These are phyloP conservation scores for Aspergillaceae sp. DNA, from an alignment of 2,329 filamentous ascomycete genomes.

Conservation along the genomic window DNA sequence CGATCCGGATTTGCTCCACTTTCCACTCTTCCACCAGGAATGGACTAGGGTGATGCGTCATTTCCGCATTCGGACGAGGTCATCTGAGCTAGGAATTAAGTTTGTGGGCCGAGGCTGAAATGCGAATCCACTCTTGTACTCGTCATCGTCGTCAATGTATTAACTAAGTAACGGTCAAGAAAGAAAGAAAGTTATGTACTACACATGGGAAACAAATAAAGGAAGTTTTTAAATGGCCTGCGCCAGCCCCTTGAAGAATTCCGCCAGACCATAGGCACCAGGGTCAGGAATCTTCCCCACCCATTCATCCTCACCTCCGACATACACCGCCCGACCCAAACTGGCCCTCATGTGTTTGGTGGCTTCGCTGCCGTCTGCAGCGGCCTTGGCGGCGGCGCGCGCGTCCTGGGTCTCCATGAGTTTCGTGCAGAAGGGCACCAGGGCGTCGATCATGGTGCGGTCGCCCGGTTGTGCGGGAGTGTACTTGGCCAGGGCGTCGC, in stretches of 20 bases:
- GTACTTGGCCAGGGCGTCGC: constrained; percentile 65
- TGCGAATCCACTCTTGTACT: too few relatives aligned
- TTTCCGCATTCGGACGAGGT: background rate
- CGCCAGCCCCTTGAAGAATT: constrained; percentile 73
- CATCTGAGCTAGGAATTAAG: background rate
- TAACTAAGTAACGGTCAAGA: too few relatives aligned
- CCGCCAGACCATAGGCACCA: constrained; percentile 67
- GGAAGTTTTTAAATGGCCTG: constrained; percentile 33
- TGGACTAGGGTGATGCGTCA: constrained; percentile 4
- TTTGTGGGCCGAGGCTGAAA: background rate
- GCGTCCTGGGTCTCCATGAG: constrained; percentile 59
- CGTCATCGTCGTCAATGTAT: too few relatives aligned
- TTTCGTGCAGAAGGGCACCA: constrained; percentile 75
- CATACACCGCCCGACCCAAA: constrained; percentile 73
- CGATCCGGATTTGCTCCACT: too few relatives aligned
- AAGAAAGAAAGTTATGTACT: background rate
- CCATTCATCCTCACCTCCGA: constrained; percentile 58
- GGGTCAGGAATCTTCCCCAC: constrained; percentile 67
- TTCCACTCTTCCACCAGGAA: background rate
- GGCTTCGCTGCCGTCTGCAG: constrained; percentile 64
- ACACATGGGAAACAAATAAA: constrained; percentile 1
- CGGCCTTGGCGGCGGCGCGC: constrained; percentile 64
- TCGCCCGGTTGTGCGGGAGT: constrained; percentile 86
- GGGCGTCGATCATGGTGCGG: constrained; percentile 79
- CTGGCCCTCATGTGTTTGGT: constrained; percentile 92